Evolutionary conservation across 306 rosid genomes (phyloP), one percentile per base, ranked within the genome.

Genomic region (Astragalus glycyphyllos): DNA sequence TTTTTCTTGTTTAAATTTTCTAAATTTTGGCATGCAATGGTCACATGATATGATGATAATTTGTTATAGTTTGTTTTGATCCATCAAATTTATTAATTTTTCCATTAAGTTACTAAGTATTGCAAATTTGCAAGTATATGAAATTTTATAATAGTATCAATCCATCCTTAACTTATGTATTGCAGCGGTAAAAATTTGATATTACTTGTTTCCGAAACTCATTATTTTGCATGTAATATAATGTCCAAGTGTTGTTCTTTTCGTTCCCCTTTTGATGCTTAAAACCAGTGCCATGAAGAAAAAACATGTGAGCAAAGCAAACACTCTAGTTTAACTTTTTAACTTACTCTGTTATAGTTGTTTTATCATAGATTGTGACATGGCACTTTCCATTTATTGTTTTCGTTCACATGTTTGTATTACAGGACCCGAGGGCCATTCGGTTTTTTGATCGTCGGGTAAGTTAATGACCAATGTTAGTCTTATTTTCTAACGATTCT

Each of bases 391-490:
- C 29, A 61, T 60, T 75, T 66, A 31, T 61, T 58, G 20, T 29
- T 32, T 63, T 49, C 16, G 34, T 75, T 74, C 53, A 5, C 42
- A 12, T 82, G 73, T 64, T 67, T 78, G 47, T 80, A 44, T 72
- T 80, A 69, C 92, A 91, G 99, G 99, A 94, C 54, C 47, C 92
- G 51, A 94, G 99, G 79, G 95, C 97, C 64, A 73, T 94, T 79
- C 90, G 99, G 7, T 71, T 91, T 72, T 94, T 94, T 79, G 96
- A 94, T 82, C 96, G 96, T 50, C 88, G 96, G 89, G 99, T 91
- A 53, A 84, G 92, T 87, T 69, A 47, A 47, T 32, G 35, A 56
- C 58, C 15, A 9, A 12, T 59, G 48, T 72, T 56, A 3, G 3
- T 62, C 29, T 41, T 15, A 46, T 23, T 32, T 69, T 17, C 35